Base-by-base conservation (phyloP, 306 rosid species). In the Senna tora region DNA sequence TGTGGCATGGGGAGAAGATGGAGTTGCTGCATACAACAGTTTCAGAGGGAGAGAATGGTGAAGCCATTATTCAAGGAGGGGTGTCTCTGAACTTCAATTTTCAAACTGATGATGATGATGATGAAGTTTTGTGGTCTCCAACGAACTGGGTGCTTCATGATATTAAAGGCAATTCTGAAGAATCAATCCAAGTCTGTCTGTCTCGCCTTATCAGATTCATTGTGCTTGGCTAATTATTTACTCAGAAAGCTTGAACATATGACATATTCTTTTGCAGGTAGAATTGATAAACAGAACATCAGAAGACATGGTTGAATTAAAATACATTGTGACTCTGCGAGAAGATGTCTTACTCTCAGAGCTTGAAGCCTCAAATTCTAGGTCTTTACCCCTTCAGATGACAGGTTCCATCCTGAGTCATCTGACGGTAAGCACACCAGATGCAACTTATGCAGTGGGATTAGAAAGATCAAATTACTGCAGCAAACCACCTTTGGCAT, bases 1-100 rank as follows among this genome's bases (percentile, higher is more conserved):
- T 93, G 98, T 93, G 97, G 98, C 98, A 93, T 61, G 93, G 98
- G 0, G 96, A 91, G 56, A 81, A 75, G 7, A 67, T 82, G n/a
- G 98, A 90, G 80, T 39, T 93, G 67, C 90, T 93, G 36, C 92
- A 93, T 15, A 80, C 96, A 13, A 62, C 85, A 5, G 93, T 90
- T 16, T 83, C 85, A 4, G 87, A 84, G 79, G 87, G 84, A 21
- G 80, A 75, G 21, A 28, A 73, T 49, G 85, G 87, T 17, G 82
- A 16, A 42, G 80, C 82, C 22, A 50, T 74, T 43, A 67, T 90
- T 75, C 87, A 72, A 79, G 98, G 96, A 53, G 98, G 96, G 32
- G 87, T 93, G 13, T 85, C 96, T 54, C 71, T 88, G 25, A 84
- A 81, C 78, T 73, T 93, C 14, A 73, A 79, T 16, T 75, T 80